Base-by-base conservation (phyloP, 2,329 filamentous ascomycete species). In the Cordyceps fumosorosea region DNA sequence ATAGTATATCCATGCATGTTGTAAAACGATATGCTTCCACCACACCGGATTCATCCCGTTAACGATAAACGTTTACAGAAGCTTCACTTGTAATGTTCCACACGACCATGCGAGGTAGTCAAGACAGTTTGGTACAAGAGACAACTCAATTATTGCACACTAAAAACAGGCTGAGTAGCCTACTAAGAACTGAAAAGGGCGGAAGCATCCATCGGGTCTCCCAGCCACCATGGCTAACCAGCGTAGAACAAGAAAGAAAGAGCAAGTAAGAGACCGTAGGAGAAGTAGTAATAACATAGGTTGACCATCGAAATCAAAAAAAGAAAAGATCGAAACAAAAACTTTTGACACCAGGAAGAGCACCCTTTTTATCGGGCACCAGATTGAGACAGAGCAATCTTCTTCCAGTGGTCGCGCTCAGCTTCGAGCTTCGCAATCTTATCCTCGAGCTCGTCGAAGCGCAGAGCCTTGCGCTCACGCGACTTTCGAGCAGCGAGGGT, bases 401-500 rank as follows among this genome's bases (percentile, higher is more conserved):
- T 75, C 80, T 86, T 88, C 85, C 85, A 88, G 70, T 87, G 81
- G 74, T 86, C 85, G 68, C 84, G 81, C 72, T 88, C 85, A 47
- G 81, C 80, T 74, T 87, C 81, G 32, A 93, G 78, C 72, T 89
- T 86, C 20, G 79, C 81, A 69, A 96, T 92, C 69, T 84, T 81
- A 45, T 83, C 82, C 78, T 96, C 89, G 52, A 96, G 81, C 63
- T 87, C 84, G 62, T 90, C 87, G 64, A 93, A 81, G 68, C 88
- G 84, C 72, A 89, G 82, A 62, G 90, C 86, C 80, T 96, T 96
- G 67, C 91, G 88, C 71, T 91, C 88, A 58, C 93, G 88, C 64
- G 92, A 96, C 78, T 96, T 96, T 67, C 93, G 91, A 69, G 93
- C 93, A 20, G 93, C 93, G 74, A 96, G 84, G 10, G 92, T 96